Base-by-base conservation (phyloP, 192 early-diverging fungal species). In the Dimargaris cristalligena region DNA sequence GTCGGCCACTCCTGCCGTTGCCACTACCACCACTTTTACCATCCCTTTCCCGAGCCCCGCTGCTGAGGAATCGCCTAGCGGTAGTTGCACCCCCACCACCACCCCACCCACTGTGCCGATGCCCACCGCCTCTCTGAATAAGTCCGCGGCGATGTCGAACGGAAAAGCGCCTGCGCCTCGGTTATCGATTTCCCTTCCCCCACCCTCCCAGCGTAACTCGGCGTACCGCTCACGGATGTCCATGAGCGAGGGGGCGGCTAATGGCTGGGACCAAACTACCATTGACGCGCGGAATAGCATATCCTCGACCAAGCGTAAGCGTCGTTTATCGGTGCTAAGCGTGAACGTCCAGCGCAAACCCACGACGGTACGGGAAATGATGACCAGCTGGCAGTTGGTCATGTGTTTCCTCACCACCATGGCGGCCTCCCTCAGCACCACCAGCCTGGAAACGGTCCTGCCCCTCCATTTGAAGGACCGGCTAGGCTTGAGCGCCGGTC, bases 391-490 rank as follows among this genome's bases (percentile, higher is more conserved):
- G 31, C 10, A 20, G 4, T 23, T 56, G 6, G 16, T 56, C 31
- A 56, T 34, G 54, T 56, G 54, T 33, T 56, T 56, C 29, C 4
- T 56, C 1, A 56, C 54, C 32, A 56, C 32, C 34, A 20, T 56
- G 30, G 54, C 31, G 31, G 54, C 31, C 20, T 56, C 54, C 6
- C 18, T 56, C 31, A 16, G 20, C 16, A 23, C 14, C 20, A 34
- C 54, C 31, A 56, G 54, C 9, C 65, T 75, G 30, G 70, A 75
- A 55, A 68, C 74, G 0, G 64, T 65, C 2, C 58, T 75, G 56
- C 74, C 74, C 2, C 63, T 72, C 50, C 63, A 70, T 31, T 52
- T 72, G 48, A 14, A 10, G 13, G 62, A 67, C 23, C 54, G 62
- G 47, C 72, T 66, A 55, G 58, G 58, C 31, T 49, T 61, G 23